Evolutionary conservation across 2,329 filamentous ascomycete species (phyloP).

Genomic region (Zopfia rhizophila): DNA sequence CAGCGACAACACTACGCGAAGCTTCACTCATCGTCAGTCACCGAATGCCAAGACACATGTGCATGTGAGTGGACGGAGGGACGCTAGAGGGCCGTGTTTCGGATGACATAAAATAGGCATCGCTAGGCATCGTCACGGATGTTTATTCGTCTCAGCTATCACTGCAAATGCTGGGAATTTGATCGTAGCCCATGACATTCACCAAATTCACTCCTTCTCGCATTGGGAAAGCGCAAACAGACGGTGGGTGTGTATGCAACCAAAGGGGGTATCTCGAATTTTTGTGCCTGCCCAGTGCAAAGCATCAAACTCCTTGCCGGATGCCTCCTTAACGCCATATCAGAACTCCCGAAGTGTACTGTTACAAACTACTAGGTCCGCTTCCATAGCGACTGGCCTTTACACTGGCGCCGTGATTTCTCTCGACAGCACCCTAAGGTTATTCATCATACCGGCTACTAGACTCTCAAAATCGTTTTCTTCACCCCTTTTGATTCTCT

Average conservation of each 20-base stretch:
- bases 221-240: not conserved
- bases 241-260: slow-evolving; percentile 2
- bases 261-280: slow-evolving; percentile 44
- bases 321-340: slow-evolving; percentile 21
- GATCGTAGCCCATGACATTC: too few species aligned
- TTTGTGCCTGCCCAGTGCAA: too few species aligned
- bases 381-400: slow-evolving; percentile 15
- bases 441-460: slow-evolving; percentile 79
- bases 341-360: slow-evolving; percentile 17
- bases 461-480: slow-evolving; percentile 65
- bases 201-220: too few species aligned
- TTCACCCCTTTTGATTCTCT: slow-evolving; percentile 64
- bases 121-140: too few species aligned
- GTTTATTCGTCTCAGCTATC: too few species aligned
- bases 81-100: not conserved
- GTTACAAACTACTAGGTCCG: not conserved
- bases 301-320: slow-evolving; percentile 33
- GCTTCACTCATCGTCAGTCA: too few species aligned
- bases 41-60: slow-evolving; percentile 1
- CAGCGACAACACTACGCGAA: slow-evolving; percentile 17
- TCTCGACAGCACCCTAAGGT: slow-evolving; percentile 56
- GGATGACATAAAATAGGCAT: slow-evolving; percentile 3
- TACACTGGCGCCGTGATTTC: slow-evolving; percentile 43
- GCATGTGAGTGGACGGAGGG: not conserved
- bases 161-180: too few species aligned